Conservation (phyloP, 768 basidiomycete species). For the Tephrocybe sp. region DNA sequence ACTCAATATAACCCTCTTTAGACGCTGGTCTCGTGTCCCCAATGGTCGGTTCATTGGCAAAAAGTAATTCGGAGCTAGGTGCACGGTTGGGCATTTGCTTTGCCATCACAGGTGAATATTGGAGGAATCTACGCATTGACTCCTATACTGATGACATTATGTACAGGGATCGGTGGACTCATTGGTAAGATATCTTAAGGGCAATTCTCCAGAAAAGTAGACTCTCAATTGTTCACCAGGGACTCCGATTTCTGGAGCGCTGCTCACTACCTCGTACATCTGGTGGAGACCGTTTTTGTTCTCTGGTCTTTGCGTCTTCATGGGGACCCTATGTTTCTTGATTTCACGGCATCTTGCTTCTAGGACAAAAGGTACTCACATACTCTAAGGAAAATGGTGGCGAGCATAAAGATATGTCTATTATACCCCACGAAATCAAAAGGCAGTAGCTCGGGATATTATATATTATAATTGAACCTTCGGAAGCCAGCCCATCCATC, state of each 20-base stretch:
- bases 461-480: not conserved
- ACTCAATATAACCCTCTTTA: not conserved
- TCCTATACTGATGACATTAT: not conserved
- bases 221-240: slow-evolving; percentile 2
- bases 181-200: slow-evolving; percentile 33
- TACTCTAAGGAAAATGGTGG: slow-evolving; percentile 16
- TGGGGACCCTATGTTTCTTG: slow-evolving; percentile 15
- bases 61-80: slow-evolving; percentile 49
- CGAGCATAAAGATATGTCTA: not conserved
- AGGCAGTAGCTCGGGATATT: too few relatives aligned
- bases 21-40: slow-evolving; percentile 6
- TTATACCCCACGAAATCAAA: too few relatives aligned
- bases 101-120: slow-evolving; percentile 15
- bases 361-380: slow-evolving; percentile 21
- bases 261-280: slow-evolving; percentile 15
- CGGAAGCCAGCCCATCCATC: too few relatives aligned
- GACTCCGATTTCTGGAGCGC: slow-evolving; percentile 14
- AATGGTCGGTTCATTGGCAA: not conserved
- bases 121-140: not conserved
- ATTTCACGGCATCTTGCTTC: slow-evolving; percentile 20
- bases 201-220: too few relatives aligned
- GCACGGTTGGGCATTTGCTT: slow-evolving; percentile 50
- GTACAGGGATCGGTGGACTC: slow-evolving; percentile 23
- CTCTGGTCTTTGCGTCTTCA: slow-evolving; percentile 16
- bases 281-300: slow-evolving; percentile 22